Evolutionary conservation across 2,329 filamentous ascomycete species (phyloP).

Genomic region (Sporothrix globosa): DNA sequence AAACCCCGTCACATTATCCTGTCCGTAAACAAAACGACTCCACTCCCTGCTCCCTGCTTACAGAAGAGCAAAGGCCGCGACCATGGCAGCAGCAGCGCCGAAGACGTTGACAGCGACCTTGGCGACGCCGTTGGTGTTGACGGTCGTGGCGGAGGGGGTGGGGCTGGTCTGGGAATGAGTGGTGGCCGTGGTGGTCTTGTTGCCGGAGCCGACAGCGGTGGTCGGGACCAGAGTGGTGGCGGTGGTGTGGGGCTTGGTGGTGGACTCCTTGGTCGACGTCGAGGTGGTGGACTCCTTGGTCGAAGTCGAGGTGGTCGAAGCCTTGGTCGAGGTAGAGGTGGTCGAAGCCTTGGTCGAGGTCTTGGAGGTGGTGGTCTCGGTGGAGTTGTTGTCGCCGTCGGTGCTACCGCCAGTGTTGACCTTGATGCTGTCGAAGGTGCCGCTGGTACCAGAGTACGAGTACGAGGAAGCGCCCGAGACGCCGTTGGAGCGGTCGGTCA

Average conservation of each 20-base stretch:
- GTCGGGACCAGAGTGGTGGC: constrained; percentile 26
- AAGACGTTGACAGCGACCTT: constrained; percentile 37
- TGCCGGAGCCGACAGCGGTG: neutral
- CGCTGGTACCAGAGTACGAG: constrained; percentile 54
- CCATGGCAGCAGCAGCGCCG: constrained; percentile 38
- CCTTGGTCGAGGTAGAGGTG: constrained; percentile 32
- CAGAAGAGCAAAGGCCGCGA: constrained; percentile 39
- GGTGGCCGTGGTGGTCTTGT: constrained; percentile 20
- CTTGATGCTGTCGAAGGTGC: constrained; percentile 57
- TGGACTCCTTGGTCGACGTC: constrained; percentile 37
- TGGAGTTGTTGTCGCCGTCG: constrained; percentile 27
- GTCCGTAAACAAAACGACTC: neutral
- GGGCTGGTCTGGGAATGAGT: neutral
- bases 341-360: constrained; percentile 40
- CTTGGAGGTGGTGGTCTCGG: constrained; percentile 35
- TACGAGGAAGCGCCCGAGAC: constrained; percentile 55
- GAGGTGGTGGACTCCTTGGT: constrained; percentile 41
- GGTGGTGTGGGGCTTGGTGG: constrained; percentile 17
- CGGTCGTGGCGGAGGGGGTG: constrained; percentile 37
- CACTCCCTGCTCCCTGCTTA: constrained; percentile 32
- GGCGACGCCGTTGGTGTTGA: constrained; percentile 40
- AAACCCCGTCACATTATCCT: neutral
- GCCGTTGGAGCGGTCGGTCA: constrained; percentile 59
- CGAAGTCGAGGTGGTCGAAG: constrained; percentile 39
- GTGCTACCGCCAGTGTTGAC: constrained; percentile 46